Evolutionary conservation across 164 flowering plant species (phyloP).

Genomic region (Umbilicus rupestris): DNA sequence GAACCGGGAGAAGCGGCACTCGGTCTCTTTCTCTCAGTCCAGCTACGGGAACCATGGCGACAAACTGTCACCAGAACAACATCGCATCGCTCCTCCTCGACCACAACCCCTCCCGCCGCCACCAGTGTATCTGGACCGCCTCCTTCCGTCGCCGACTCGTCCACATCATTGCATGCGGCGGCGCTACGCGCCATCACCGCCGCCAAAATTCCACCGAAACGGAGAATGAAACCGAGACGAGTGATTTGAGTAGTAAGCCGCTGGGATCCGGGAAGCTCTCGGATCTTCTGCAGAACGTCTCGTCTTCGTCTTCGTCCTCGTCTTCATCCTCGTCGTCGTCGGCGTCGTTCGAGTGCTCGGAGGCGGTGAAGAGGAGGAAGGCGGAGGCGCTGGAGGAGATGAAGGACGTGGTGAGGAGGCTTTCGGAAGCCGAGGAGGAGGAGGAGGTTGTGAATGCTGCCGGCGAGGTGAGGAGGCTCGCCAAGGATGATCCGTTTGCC

Average conservation of each 20-base stretch:
- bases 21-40: background rate
- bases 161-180: conserved; percentile 37
- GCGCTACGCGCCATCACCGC: conserved; percentile 14
- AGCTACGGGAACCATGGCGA: background rate
- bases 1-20: background rate
- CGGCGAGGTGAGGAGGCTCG: conserved; percentile 40
- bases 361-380: conserved; percentile 35
- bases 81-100: conserved; percentile 42
- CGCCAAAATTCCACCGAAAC: background rate
- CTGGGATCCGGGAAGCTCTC: conserved; percentile 48
- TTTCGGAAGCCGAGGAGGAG: conserved; percentile 24
- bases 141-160: conserved; percentile 30
- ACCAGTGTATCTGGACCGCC: conserved; percentile 20
- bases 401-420: conserved; percentile 8
- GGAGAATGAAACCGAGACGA: background rate
- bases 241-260: background rate
- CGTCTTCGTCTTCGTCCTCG: conserved; percentile 16
- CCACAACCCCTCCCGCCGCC: conserved; percentile 6
- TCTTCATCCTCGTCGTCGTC: background rate
- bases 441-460: conserved; percentile 20
- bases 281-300: conserved; percentile 44
- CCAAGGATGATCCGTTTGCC: conserved; percentile 60
- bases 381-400: conserved; percentile 47
- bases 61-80: conserved; percentile 17
- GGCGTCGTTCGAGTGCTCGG: background rate